phyloP scores from a whole-genome alignment of 1,284 basidiomycete genomes.

The Trametes pubescens region DNA sequence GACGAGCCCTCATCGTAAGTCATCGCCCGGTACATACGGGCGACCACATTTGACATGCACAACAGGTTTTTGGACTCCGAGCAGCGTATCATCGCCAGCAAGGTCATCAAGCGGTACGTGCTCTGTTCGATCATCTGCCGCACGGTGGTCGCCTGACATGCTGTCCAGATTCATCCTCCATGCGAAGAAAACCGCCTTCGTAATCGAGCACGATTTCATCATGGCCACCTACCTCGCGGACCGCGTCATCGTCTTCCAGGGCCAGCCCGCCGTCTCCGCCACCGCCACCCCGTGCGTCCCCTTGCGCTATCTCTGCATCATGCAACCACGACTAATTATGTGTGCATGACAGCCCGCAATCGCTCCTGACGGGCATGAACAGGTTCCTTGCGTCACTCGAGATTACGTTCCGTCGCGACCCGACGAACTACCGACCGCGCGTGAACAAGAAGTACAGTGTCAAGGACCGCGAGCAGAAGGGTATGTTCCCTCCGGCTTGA shows the following conservation, averaged over 20 bases:
- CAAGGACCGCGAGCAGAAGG: conserved; percentile 95
- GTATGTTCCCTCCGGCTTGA: conserved; percentile 51
- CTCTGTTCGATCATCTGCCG: not conserved
- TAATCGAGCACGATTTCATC: conserved; percentile 99
- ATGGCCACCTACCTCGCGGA: conserved; percentile 98
- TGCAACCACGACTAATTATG: conserved; percentile 10
- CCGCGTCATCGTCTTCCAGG: conserved; percentile 96
- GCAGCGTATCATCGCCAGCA: conserved; percentile 96
- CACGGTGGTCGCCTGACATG: conserved; percentile 4
- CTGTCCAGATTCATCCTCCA: conserved; percentile 83
- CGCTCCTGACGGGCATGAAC: conserved; percentile 89
- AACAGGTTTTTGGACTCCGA: conserved; percentile 93
- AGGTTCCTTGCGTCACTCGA: conserved; percentile 92
- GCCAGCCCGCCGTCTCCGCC: conserved; percentile 82
- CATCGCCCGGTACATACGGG: not conserved
- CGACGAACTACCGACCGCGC: conserved; percentile 91
- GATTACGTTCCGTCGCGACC: conserved; percentile 96
- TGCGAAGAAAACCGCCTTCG: conserved; percentile 95
- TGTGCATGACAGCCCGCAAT: conserved; percentile 68
- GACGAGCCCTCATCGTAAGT: conserved; percentile 82
- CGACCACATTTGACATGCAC: conserved; percentile 22
- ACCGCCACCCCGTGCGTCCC: conserved; percentile 83
- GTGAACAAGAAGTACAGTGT: conserved; percentile 95
- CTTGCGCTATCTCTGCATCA: conserved; percentile 3
- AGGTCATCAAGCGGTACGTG: conserved; percentile 91